Evolutionary conservation across 2,329 filamentous ascomycete genomes (phyloP).

Genomic region (Fusarium anguioides): DNA sequence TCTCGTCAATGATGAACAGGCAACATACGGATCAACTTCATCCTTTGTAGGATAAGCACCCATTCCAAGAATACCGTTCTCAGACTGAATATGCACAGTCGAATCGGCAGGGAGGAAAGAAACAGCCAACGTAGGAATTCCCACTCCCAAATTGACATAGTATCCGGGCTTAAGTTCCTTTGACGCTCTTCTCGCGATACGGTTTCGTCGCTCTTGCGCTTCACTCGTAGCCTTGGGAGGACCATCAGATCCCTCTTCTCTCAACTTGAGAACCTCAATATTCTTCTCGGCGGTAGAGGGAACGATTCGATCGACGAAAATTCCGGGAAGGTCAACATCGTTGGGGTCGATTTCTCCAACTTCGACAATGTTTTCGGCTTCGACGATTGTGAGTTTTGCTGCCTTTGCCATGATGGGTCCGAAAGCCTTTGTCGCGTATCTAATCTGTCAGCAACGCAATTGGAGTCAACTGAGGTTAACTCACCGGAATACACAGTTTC

Average conservation of each 20-base stretch:
- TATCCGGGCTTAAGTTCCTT: conserved; percentile 84
- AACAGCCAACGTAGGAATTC: conserved; percentile 88
- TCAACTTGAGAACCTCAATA: conserved; percentile 75
- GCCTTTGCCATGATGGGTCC: conserved; percentile 84
- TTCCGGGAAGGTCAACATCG: conserved; percentile 81
- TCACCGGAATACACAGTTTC: conserved; percentile 82
- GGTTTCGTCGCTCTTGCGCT: conserved; percentile 68
- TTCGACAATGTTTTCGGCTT: conserved; percentile 85
- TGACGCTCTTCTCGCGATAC: conserved; percentile 81
- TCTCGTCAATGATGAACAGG: too few relatives aligned
- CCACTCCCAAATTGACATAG: conserved; percentile 84
- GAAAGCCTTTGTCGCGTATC: conserved; percentile 80
- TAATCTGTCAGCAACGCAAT: conserved; percentile 35
- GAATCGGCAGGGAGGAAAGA: conserved; percentile 75
- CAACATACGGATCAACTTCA: conserved; percentile 70
- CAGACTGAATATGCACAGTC: conserved; percentile 85
- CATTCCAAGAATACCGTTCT: conserved; percentile 88
- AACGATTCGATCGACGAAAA: conserved; percentile 85
- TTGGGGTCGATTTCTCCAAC: conserved; percentile 78
- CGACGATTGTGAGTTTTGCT: conserved; percentile 80
- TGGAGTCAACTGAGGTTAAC: background rate
- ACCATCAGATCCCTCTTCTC: conserved; percentile 54
- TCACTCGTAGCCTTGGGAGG: conserved; percentile 57
- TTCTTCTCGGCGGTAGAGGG: conserved; percentile 77
- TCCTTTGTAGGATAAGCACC: conserved; percentile 80